Evolutionary conservation across 805 yeast genomes (phyloP).

Genomic region (Scheffersomyces lignosus): DNA sequence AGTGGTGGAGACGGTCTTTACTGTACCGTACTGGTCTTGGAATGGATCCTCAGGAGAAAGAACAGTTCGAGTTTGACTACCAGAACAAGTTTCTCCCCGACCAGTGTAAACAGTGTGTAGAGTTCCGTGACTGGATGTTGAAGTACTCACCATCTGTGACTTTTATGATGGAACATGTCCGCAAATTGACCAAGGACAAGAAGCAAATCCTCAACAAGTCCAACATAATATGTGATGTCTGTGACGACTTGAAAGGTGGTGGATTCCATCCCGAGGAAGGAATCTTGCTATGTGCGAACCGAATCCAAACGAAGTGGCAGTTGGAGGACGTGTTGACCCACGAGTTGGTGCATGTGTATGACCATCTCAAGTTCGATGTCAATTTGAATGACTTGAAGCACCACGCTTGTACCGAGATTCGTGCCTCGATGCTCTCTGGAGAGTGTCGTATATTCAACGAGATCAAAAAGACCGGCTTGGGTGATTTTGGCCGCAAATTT

Average conservation of each 20-base stretch:
- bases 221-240: slow-evolving; percentile 74
- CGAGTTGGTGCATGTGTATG: slow-evolving; percentile 92
- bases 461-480: slow-evolving; percentile 55
- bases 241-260: slow-evolving; percentile 82
- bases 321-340: slow-evolving; percentile 90
- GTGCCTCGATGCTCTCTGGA: slow-evolving; percentile 91
- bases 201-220: slow-evolving; percentile 35
- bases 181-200: slow-evolving; percentile 53
- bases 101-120: slow-evolving; percentile 71
- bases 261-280: slow-evolving; percentile 94
- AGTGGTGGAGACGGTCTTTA: slow-evolving; percentile 79
- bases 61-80: slow-evolving; percentile 59
- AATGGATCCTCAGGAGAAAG: slow-evolving; percentile 48
- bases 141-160: slow-evolving; percentile 79
- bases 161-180: slow-evolving; percentile 84
- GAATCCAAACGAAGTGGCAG: slow-evolving; percentile 71
- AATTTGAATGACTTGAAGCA: slow-evolving; percentile 84
- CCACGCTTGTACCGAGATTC: slow-evolving; percentile 95
- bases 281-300: slow-evolving; percentile 81
- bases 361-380: slow-evolving; percentile 81
- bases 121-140: slow-evolving; percentile 77
- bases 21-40: slow-evolving; percentile 74
- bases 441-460: slow-evolving; percentile 92
- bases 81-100: slow-evolving; percentile 40
- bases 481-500: slow-evolving; percentile 71